Evolutionary conservation across 2,329 filamentous ascomycete genomes (phyloP), one percentile per base, ranked within the genome.

Genomic region (Macrophomina phaseolina): DNA sequence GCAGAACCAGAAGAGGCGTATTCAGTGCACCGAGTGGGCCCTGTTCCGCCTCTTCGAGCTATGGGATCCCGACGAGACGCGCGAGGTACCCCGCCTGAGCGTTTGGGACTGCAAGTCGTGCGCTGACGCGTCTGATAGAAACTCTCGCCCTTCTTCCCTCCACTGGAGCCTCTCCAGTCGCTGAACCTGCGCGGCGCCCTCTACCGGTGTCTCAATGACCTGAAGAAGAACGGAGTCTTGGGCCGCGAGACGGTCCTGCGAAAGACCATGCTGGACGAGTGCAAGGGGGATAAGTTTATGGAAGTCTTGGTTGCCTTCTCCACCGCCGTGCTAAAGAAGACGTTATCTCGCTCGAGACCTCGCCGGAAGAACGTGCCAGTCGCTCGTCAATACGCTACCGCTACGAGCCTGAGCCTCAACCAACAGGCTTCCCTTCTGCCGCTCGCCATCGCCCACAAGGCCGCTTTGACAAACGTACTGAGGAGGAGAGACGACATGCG

Each of bases 181-280:
- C 84, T 96, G 72, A 97, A 97, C 76, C 86, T 99, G 6, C 92
- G 95, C 61, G 89, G 92, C 38, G 93, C 92, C 8, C 84, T 97
- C 8, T 91, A 94, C 72, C 88, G 93, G 77, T 89, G 86, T 71
- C 87, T 99, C 64, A 91, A 94, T 69, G 90, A 92, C 62, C 83
- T 93, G 68, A 98, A 98, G 82, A 97, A 96, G 81, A 92, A 88
- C 80, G 94, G 93, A 36, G 83, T 90, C 0, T 83, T 98, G 8
- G 92, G 93, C 3, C 86, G 92, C 60, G 93, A 97, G 74, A 86
- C 87, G 0, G 86, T 96, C 0, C 81, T 98, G 38, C 88, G 95
- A 62, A 97, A 97, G 81, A 97, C 93, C 0, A 97, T 97, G 92
- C 83, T 99, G 62, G 95, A 99, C 75, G 94, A 99, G 73, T 99